Conservation (phyloP, 164 flowering plant species). For the Aristolochia contorta region DNA sequence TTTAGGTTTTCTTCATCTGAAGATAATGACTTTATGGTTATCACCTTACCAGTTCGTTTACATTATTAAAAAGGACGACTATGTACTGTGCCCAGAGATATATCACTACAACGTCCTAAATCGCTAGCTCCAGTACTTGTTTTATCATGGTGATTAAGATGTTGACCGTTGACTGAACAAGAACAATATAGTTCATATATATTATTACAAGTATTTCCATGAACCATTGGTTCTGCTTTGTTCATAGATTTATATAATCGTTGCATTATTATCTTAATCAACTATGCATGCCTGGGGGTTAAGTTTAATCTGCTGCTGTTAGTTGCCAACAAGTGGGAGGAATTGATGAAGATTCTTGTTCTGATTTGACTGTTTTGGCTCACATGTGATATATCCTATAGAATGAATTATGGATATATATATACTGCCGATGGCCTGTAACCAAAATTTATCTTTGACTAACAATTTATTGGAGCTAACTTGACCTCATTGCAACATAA, state of each 20-base stretch:
- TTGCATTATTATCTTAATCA: not conserved
- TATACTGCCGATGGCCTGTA: too few species aligned
- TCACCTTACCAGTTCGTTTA: conserved; percentile 14
- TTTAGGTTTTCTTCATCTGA: conserved; percentile 5
- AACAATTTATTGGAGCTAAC: not conserved
- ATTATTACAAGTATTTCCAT: not conserved
- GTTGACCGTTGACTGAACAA: not conserved
- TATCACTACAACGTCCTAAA: not conserved
- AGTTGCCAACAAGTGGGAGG: conserved; percentile 35
- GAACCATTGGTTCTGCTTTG: not conserved
- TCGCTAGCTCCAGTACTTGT: not conserved
- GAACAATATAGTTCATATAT: too few species aligned
- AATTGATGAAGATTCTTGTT: conserved; percentile 16
- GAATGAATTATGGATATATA: not conserved
- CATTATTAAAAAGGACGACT: not conserved
- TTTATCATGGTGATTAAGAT: not conserved
- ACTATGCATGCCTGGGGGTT: not conserved
- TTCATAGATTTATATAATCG: not conserved
- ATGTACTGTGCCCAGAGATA: too few species aligned
- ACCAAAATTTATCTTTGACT: not conserved
- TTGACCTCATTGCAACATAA: not conserved
- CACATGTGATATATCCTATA: conserved; percentile 1
- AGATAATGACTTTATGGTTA: conserved; percentile 26
- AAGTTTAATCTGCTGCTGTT: conserved; percentile 3
- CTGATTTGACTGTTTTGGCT: conserved; percentile 7